Evolutionary conservation across 805 yeast genomes (phyloP).

Genomic region (Metschnikowia cerradonensis): DNA sequence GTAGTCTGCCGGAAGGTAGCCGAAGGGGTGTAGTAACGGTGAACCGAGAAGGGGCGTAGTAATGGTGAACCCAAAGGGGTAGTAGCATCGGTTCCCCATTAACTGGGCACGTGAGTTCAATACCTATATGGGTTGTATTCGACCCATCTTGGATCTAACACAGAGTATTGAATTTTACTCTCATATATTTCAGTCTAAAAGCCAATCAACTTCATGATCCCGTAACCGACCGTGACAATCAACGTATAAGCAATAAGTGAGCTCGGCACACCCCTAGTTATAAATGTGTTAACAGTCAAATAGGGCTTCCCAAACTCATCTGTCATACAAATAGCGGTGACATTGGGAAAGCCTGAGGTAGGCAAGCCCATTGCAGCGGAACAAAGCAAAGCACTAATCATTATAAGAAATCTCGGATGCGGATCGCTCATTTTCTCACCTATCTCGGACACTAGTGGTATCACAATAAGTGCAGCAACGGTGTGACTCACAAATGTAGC

Average conservation of each 20-base stretch:
- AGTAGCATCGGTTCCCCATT: too few species aligned
- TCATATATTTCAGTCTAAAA: slow-evolving; percentile 17
- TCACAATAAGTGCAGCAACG: slow-evolving; percentile 89
- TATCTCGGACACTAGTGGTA: slow-evolving; percentile 86
- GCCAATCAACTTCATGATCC: slow-evolving; percentile 50
- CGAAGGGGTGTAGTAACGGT: too few species aligned
- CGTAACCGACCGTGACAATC: slow-evolving; percentile 76
- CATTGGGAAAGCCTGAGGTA: slow-evolving; percentile 96
- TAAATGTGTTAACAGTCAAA: slow-evolving; percentile 79
- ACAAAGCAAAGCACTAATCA: slow-evolving; percentile 64
- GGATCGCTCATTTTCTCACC: slow-evolving; percentile 75
- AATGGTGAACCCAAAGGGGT: too few species aligned
- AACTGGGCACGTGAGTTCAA: too few species aligned
- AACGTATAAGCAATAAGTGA: slow-evolving; percentile 70
- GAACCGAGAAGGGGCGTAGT: too few species aligned
- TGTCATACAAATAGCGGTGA: slow-evolving; percentile 91
- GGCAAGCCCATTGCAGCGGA: slow-evolving; percentile 98
- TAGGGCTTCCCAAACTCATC: slow-evolving; percentile 92
- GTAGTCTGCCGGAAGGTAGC: too few species aligned
- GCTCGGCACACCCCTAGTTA: slow-evolving; percentile 87
- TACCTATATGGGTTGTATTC: too few species aligned
- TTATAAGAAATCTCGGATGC: slow-evolving; percentile 78
- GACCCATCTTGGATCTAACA: too few species aligned
- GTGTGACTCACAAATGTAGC: slow-evolving; percentile 97
- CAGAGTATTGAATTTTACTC: background rate